Conservation (phyloP, 306 rosid genomes). For the Spatholobus suberectus region DNA sequence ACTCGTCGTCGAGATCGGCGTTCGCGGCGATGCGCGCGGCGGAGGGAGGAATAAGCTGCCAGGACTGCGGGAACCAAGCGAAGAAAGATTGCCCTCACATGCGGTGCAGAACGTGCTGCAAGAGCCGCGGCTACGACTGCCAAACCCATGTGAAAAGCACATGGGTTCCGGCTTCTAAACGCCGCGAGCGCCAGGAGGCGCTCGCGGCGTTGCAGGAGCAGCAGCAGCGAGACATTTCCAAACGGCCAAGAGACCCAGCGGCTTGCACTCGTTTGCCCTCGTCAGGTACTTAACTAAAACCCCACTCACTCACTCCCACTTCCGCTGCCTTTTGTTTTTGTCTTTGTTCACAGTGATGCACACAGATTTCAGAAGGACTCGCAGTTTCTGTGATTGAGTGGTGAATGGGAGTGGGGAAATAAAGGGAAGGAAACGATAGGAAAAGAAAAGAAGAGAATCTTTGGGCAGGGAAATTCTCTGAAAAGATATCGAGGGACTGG, state of each 20-base stretch:
- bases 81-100: conserved; percentile 88
- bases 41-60: conserved; percentile 78
- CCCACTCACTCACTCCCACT: not conserved
- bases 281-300: conserved; percentile 46
- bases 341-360: not conserved
- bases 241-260: conserved; percentile 65
- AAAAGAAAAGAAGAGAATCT: conserved; percentile 16
- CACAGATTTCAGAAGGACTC: conserved; percentile 26
- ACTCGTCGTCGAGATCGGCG: conserved; percentile 66
- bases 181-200: conserved; percentile 78
- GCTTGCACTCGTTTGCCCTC: conserved; percentile 66
- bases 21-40: conserved; percentile 46
- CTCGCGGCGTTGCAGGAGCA: conserved; percentile 44
- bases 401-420: conserved; percentile 25
- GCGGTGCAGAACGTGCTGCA: conserved; percentile 95
- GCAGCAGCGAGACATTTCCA: conserved; percentile 51
- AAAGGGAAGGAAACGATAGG: not conserved
- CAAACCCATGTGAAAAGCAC: conserved; percentile 89
- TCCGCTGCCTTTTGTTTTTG: not conserved
- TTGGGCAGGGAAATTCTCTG: conserved; percentile 47
- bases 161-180: conserved; percentile 92
- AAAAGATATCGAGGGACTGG: conserved; percentile 42
- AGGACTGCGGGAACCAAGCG: conserved; percentile 98
- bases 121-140: conserved; percentile 90
- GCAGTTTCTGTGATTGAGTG: conserved; percentile 42